Conservation (phyloP, 192 early-diverging fungal species). For the Coemansia sp. region DNA sequence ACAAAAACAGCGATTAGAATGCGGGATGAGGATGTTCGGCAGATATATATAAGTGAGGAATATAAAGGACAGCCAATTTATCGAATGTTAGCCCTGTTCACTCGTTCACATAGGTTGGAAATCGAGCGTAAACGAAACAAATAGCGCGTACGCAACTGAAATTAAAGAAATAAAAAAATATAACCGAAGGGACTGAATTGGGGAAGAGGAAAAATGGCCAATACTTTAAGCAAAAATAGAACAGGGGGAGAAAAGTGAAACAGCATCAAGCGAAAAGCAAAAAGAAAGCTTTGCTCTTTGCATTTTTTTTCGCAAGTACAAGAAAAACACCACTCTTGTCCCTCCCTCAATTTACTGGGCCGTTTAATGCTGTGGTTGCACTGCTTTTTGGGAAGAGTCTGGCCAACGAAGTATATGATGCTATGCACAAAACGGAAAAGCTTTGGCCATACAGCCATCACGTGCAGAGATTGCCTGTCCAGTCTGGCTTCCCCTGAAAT, state of each 20-base stretch:
- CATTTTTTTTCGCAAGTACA: no score
- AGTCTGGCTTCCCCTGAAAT: not conserved
- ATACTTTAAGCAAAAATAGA: not conserved
- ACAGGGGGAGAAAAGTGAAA: constrained; percentile 7
- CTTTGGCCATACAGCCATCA: not conserved
- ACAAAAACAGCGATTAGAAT: not conserved
- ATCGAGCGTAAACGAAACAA: not conserved
- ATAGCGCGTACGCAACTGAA: not conserved
- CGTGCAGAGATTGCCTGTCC: not conserved
- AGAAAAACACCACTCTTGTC: no score
- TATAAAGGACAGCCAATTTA: constrained; percentile 1
- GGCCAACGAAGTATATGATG: not conserved
- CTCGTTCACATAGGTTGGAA: not conserved
- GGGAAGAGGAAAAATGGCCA: not conserved
- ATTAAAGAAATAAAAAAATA: constrained; percentile 11
- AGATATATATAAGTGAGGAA: not conserved
- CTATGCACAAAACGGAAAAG: not conserved
- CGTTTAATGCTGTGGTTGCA: no score
- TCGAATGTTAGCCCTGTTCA: not conserved
- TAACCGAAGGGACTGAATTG: not conserved
- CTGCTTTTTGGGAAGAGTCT: no score
- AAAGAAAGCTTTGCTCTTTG: not conserved
- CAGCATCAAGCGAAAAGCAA: not conserved
- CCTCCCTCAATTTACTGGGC: no score
- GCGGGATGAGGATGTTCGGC: not conserved